phyloP scores from a whole-genome alignment of 257 asterid genomes.

The Knoxia roxburghii region DNA sequence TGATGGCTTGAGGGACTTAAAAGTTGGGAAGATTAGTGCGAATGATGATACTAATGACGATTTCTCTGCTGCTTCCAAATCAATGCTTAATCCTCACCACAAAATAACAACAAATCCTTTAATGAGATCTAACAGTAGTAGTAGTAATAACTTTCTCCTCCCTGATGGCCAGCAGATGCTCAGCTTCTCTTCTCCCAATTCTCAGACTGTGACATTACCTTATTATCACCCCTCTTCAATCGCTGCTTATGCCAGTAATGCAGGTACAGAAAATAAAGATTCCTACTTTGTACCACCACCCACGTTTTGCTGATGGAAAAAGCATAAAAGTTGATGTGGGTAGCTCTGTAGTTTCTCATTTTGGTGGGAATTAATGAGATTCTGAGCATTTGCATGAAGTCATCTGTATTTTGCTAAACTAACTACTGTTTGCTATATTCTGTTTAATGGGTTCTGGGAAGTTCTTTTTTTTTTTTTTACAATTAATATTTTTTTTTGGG shows the following conservation, averaged over 20 bases:
- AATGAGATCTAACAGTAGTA: conserved; percentile 37
- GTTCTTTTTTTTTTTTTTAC: too few species aligned
- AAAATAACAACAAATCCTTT: conserved; percentile 27
- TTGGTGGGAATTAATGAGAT: neutral
- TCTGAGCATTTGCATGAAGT: conserved; percentile 13
- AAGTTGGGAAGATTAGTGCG: conserved; percentile 38
- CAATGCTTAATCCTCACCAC: conserved; percentile 30
- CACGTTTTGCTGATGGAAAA: conserved; percentile 10
- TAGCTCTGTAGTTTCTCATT: neutral
- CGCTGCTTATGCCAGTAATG: conserved; percentile 27
- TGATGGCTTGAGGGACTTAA: conserved; percentile 47
- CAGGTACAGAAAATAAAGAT: conserved; percentile 14
- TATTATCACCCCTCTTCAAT: conserved; percentile 37
- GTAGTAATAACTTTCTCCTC: neutral
- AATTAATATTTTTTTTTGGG: neutral
- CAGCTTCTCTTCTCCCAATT: conserved; percentile 65
- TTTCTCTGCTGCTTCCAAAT: conserved; percentile 20
- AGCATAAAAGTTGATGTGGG: neutral
- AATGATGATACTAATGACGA: conserved; percentile 13
- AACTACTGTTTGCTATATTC: neutral
- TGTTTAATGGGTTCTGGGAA: neutral
- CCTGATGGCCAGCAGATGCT: conserved; percentile 76
- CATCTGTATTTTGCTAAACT: neutral
- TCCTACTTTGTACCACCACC: neutral
- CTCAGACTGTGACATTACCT: conserved; percentile 44